Base-by-base conservation (phyloP, 2,329 filamentous ascomycete genomes). In the Penicillium sp. region DNA sequence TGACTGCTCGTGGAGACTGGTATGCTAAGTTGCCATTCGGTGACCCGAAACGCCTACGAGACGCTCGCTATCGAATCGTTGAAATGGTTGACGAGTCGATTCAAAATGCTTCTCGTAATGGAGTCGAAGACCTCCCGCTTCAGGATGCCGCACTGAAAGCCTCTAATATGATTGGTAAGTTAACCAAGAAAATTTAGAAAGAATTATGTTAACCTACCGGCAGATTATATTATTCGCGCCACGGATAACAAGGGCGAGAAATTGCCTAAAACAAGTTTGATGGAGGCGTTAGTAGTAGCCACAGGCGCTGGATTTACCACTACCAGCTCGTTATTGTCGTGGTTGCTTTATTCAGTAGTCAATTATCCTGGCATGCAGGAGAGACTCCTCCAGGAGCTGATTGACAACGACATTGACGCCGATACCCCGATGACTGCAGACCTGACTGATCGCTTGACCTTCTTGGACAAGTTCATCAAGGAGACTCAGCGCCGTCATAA, bases 301-400 rank as follows among this genome's bases (percentile, higher is more conserved):
- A 81, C 78, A 0, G 83, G 75, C 2, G 83, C 83, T 3, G 84
- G 84, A n/a, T 86, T 86, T 70, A 84, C 80, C 0, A 86, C 84
- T 0, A 86, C 81, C 0, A 80, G 77, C 4, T 81, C 81, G 0
- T 75, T 85, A 7, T 72, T 85, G 3, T 83, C 81, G 0, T 86
- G 82, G 84, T 70, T 82, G 1, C 64, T 84, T 34, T 85, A 84
- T 63, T 74, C 76, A 5, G 67, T 84, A 1, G 76, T 80, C 6
- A 71, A 66, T 2, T 85, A 86, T 60, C 73, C 76, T 0, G 82
- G 81, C 0, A 79, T 79, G 67, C 83, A 86, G 62, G 81, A 82
- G 10, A 71, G 78, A 2, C 75, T 86, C 0, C 70, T 85, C 0
- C 83, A 86, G 61, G 83, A 86, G 56, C 70, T 85, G 9, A 62